Evolutionary conservation across 306 rosid species (phyloP).

Genomic region (Cucurbita ficifolia): DNA sequence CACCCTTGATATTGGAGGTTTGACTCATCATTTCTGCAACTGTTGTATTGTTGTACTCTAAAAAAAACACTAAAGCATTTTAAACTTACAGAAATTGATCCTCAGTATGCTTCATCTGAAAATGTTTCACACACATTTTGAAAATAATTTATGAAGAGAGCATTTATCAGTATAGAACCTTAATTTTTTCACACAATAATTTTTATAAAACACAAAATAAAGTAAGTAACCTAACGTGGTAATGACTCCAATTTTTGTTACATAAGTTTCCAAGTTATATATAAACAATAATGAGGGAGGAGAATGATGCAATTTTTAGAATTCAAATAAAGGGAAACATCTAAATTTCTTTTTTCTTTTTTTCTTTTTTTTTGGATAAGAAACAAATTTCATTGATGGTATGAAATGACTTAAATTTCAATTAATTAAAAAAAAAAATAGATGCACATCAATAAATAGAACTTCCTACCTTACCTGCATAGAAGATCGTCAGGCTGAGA

Average conservation of each 20-base stretch:
- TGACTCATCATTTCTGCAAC: no score
- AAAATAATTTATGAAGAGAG: not conserved
- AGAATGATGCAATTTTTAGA: not conserved
- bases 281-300: not conserved
- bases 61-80: no score
- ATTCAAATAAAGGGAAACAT: no score
- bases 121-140: not conserved
- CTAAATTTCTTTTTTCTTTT: no score
- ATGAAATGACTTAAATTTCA: not conserved
- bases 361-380: not conserved
- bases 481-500: not conserved
- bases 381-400: not conserved
- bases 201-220: no score
- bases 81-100: not conserved
- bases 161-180: not conserved
- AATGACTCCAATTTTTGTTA: no score
- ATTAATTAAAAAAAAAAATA: not conserved
- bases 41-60: no score
- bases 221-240: no score
- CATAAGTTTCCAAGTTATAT: not conserved
- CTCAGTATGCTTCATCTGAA: not conserved
- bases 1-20: no score
- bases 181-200: not conserved
- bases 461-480: not conserved
- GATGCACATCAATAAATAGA: not conserved